Conservation (phyloP, 176 grass and related monocot genomes). For the Echinochloa phyllopogon region DNA sequence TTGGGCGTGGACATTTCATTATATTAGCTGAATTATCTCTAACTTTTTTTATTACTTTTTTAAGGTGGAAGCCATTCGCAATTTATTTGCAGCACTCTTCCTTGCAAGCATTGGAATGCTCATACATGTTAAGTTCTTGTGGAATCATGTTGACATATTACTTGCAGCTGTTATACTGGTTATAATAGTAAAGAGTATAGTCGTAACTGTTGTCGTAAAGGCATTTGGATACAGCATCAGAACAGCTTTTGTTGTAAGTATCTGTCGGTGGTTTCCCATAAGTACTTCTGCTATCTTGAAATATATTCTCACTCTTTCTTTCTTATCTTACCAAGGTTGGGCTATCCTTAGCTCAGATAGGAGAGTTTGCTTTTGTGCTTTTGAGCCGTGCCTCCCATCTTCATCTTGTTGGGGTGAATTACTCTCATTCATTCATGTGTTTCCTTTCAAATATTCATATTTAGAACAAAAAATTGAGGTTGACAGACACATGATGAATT, state of each 20-base stretch:
- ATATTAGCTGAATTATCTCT: background rate
- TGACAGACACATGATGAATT: slow-evolving; percentile 10
- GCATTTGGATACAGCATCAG: slow-evolving; percentile 91
- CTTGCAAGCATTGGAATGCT: slow-evolving; percentile 99
- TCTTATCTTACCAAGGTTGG: slow-evolving; percentile 68
- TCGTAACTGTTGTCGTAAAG: slow-evolving; percentile 83
- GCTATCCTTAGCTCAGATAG: slow-evolving; percentile 98
- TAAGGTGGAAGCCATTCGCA: slow-evolving; percentile 93
- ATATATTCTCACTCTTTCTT: slow-evolving; percentile 34
- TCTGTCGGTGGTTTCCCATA: background rate
- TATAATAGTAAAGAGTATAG: slow-evolving; percentile 87
- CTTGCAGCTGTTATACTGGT: slow-evolving; percentile 97
- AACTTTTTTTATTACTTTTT: slow-evolving; percentile 43
- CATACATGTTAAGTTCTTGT: slow-evolving; percentile 96
- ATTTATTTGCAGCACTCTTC: slow-evolving; percentile 98
- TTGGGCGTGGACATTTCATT: slow-evolving; percentile 27
- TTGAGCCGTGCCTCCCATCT: slow-evolving; percentile 96
- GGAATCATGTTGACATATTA: slow-evolving; percentile 98
- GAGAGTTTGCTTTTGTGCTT: slow-evolving; percentile 99
- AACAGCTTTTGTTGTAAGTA: slow-evolving; percentile 95
- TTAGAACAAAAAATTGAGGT: slow-evolving; percentile 9
- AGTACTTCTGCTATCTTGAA: slow-evolving; percentile 20
- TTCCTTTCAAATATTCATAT: slow-evolving; percentile 24
- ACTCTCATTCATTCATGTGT: slow-evolving; percentile 27
- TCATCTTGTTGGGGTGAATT: slow-evolving; percentile 92